Conservation (phyloP, 108 stramenopile species). For the Mayamaea pseudoterrestris region DNA sequence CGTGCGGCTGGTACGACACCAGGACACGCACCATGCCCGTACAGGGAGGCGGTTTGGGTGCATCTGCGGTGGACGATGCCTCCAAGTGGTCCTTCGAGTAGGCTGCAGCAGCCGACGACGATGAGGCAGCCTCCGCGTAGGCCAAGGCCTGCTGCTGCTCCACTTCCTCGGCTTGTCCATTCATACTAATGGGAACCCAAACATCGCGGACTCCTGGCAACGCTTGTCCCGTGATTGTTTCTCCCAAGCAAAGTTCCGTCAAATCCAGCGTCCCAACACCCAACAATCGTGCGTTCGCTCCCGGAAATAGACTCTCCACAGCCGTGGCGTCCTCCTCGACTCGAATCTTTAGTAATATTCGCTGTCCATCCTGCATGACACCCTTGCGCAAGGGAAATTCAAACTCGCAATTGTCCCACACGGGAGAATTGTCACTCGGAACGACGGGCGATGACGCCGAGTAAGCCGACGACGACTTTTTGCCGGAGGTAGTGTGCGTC, state of each 20-base stretch:
- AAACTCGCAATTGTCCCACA: slow-evolving; percentile 43
- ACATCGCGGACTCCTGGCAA: slow-evolving; percentile 36
- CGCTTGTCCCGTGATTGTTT: slow-evolving; percentile 15
- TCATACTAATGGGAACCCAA: slow-evolving; percentile 45
- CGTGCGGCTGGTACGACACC: slow-evolving; percentile 62
- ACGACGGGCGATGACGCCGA: slow-evolving; percentile 34
- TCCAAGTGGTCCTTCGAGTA: background rate
- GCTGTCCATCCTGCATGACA: slow-evolving; percentile 32
- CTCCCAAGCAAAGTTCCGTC: slow-evolving; percentile 49
- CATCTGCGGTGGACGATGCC: background rate
- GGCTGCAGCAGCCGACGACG: background rate
- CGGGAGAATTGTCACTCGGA: slow-evolving; percentile 50
- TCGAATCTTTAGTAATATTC: slow-evolving; percentile 30
- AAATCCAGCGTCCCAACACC: slow-evolving; percentile 55
- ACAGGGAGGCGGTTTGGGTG: background rate
- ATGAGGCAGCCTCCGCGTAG: background rate
- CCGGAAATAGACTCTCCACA: slow-evolving; percentile 34
- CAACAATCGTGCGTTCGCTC: slow-evolving; percentile 42
- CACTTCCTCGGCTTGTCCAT: slow-evolving; percentile 3
- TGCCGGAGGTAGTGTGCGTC: slow-evolving; percentile 4
- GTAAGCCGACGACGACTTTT: slow-evolving; percentile 3
- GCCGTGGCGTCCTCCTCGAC: slow-evolving; percentile 62
- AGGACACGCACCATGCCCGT: slow-evolving; percentile 54
- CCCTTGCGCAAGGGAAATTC: slow-evolving; percentile 52
- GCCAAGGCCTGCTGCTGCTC: background rate